Percentiles rank a stretch among this genome's conserved stretches.
These are phyloP conservation scores for Apiospora hydei DNA, from an alignment of 2,329 filamentous ascomycete species.

Conservation along the genomic window DNA sequence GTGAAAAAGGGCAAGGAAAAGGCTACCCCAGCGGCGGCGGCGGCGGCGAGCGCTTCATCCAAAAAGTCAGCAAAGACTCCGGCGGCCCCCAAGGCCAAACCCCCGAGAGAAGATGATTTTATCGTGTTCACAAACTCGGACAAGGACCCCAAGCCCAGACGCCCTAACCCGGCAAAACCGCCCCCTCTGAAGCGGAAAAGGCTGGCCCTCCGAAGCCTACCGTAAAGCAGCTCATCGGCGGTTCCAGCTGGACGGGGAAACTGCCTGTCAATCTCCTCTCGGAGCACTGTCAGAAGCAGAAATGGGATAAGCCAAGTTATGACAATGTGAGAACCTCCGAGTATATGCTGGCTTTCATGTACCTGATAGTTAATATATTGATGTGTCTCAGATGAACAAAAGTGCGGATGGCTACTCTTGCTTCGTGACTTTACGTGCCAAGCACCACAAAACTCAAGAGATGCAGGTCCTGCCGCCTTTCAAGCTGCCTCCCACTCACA, in stretches of 20 bases:
- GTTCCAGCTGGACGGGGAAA: conserved; percentile 97
- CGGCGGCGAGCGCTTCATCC: conserved; percentile 37
- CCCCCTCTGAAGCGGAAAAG: conserved; percentile 42
- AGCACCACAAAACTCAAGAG: conserved; percentile 84
- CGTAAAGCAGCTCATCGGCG: conserved; percentile 85
- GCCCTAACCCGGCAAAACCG: conserved; percentile 34
- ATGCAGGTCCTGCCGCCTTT: conserved; percentile 79
- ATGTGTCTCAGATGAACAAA: conserved; percentile 57
- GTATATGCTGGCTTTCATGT: conserved; percentile 29
- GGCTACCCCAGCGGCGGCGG: conserved; percentile 47
- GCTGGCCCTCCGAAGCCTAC: conserved; percentile 65
- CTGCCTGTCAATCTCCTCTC: conserved; percentile 91
- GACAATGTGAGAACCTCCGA: conserved; percentile 65
- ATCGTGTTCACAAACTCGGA: conserved; percentile 66
- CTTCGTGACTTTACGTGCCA: conserved; percentile 78
- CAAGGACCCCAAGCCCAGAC: conserved; percentile 57
- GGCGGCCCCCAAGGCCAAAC: conserved; percentile 43
- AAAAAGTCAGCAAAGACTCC: conserved; percentile 37
- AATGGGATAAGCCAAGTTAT: conserved; percentile 95
- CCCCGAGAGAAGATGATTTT: conserved; percentile 57
- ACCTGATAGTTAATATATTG: conserved; percentile 32
- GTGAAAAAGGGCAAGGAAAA: conserved; percentile 63
- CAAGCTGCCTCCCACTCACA: conserved; percentile 78
- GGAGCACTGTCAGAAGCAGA: conserved; percentile 94
- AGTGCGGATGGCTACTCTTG: conserved; percentile 78